These are phyloP conservation scores for Kluyveromyces siamensis DNA, from an alignment of 805 yeast species.

Conservation along the genomic window DNA sequence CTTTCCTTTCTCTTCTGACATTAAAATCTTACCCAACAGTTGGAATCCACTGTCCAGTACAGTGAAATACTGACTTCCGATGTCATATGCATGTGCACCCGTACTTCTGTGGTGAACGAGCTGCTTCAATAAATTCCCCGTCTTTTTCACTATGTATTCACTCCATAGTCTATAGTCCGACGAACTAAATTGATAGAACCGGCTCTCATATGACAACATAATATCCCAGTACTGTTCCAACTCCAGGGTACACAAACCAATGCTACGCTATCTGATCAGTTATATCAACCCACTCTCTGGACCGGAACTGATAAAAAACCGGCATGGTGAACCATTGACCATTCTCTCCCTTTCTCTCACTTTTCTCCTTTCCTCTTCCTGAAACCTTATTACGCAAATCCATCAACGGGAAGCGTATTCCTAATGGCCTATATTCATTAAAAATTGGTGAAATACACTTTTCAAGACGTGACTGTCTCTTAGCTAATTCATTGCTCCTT, in stretches of 20 bases:
- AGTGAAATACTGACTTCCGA: constrained; percentile 19
- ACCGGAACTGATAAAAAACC: not conserved
- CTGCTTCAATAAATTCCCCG: constrained; percentile 8
- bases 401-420: not conserved
- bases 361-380: not conserved
- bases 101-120: constrained; percentile 2
- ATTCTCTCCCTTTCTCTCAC: not conserved
- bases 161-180: constrained; percentile 6
- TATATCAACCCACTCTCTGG: not conserved
- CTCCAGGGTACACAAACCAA: not conserved
- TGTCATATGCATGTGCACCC: not conserved
- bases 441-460: not conserved
- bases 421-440: not conserved
- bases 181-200: constrained; percentile 9
- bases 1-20: not conserved
- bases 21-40: constrained; percentile 4
- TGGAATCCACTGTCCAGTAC: constrained; percentile 17
- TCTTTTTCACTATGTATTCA: constrained; percentile 8
- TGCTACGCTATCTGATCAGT: constrained; percentile 1
- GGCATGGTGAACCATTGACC: not conserved
- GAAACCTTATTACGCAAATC: not conserved
- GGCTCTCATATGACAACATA: constrained; percentile 20
- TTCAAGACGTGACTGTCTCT: constrained; percentile 1
- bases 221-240: constrained; percentile 27
- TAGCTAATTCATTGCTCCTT: not conserved